Conservation (phyloP, 495 filamentous ascomycete genomes). For the Pseudoneurospora amorphoporcata region DNA sequence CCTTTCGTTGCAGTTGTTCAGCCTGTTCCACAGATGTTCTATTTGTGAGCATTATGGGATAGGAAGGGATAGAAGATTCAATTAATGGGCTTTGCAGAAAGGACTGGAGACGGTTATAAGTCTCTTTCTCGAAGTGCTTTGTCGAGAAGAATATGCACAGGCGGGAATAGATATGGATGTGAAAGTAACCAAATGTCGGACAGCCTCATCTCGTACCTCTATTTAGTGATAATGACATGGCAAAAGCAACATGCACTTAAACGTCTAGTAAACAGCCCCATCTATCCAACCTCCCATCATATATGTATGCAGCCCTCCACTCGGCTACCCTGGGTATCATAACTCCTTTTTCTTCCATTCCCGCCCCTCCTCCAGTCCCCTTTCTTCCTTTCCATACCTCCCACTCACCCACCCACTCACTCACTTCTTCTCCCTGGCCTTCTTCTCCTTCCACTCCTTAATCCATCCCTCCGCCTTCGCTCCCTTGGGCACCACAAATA, state of each 20-base stretch:
- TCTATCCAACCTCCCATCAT: not conserved
- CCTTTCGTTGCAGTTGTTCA: too few relatives aligned
- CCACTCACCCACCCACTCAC: too few relatives aligned
- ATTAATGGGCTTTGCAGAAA: too few relatives aligned
- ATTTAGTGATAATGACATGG: not conserved
- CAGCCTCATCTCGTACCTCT: not conserved
- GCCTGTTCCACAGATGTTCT: too few relatives aligned
- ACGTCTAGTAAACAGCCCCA: not conserved
- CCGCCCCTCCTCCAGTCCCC: not conserved
- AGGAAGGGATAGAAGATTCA: too few relatives aligned
- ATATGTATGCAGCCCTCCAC: not conserved
- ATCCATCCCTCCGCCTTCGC: slow-evolving; percentile 60
- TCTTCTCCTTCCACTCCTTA: slow-evolving; percentile 67
- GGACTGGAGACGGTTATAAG: too few relatives aligned
- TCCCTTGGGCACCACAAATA: slow-evolving; percentile 66
- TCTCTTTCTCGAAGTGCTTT: too few relatives aligned
- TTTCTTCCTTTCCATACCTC: not conserved
- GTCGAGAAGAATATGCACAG: not conserved
- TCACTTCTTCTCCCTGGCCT: slow-evolving; percentile 25
- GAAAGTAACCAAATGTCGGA: not conserved
- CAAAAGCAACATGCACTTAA: not conserved
- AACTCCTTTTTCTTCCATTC: not conserved
- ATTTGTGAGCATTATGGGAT: too few relatives aligned
- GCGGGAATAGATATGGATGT: not conserved
- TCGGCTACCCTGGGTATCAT: not conserved